Percentiles rank a stretch among this genome's conserved stretches.
Conservation (phyloP, 2,329 filamentous ascomycete species). For the Colletotrichum lentis region DNA sequence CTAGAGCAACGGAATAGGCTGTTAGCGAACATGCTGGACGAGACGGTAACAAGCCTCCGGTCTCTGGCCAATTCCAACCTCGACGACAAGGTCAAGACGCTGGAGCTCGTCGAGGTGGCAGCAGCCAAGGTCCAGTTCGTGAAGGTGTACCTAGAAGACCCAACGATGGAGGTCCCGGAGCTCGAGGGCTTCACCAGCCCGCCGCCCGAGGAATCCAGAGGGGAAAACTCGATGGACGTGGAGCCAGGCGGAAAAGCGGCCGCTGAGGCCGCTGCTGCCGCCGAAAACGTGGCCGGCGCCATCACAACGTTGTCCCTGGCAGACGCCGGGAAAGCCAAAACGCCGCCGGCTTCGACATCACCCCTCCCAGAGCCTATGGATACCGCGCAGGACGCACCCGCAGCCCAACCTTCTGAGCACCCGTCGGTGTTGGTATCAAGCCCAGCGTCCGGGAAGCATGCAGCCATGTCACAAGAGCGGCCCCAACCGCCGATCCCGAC, state of each 20-base stretch:
- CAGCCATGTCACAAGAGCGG: slow-evolving; percentile 10
- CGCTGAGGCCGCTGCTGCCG: not conserved
- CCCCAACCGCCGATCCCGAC: slow-evolving; percentile 60
- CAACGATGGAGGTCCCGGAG: slow-evolving; percentile 60
- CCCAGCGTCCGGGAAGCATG: not conserved
- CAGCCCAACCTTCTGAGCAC: slow-evolving; percentile 5
- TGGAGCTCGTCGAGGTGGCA: slow-evolving; percentile 65
- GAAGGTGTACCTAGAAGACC: slow-evolving; percentile 68
- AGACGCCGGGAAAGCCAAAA: not conserved
- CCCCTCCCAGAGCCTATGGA: slow-evolving; percentile 28
- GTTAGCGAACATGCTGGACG: slow-evolving; percentile 73
- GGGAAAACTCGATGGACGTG: slow-evolving; percentile 28
- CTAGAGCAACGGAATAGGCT: slow-evolving; percentile 73
- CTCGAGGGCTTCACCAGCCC: slow-evolving; percentile 29
- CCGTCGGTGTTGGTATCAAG: slow-evolving; percentile 20
- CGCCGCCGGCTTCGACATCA: not conserved
- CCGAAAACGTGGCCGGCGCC: slow-evolving; percentile 20
- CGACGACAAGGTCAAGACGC: slow-evolving; percentile 58
- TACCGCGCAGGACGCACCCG: slow-evolving; percentile 20
- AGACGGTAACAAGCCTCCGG: slow-evolving; percentile 70
- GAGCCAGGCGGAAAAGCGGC: slow-evolving; percentile 12
- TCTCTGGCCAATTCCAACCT: slow-evolving; percentile 61
- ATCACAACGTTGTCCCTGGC: slow-evolving; percentile 31
- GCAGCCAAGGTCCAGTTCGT: slow-evolving; percentile 72
- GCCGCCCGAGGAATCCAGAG: slow-evolving; percentile 12